Evolutionary conservation across 2,329 filamentous ascomycete species (phyloP).

Genomic region (Uncinocarpus reesii): DNA sequence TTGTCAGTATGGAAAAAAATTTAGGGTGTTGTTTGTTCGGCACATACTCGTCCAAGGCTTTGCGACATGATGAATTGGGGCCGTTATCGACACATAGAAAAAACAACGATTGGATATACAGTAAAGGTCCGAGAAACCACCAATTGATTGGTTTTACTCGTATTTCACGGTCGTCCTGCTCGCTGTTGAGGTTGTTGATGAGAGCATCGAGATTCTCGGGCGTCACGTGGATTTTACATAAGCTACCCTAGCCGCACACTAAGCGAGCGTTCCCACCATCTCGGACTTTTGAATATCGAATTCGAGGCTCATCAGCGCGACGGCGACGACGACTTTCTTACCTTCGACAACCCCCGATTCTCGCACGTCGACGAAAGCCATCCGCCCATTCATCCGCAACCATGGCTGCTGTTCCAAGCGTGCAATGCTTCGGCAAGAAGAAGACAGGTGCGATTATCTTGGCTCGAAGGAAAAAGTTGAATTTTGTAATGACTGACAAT

Average conservation of each 20-base stretch:
- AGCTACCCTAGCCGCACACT: conserved; percentile 26
- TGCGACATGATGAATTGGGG: conserved; percentile 32
- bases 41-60: conserved; percentile 36
- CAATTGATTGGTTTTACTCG: not conserved
- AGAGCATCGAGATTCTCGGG: not conserved
- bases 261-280: conserved; percentile 34
- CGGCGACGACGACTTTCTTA: conserved; percentile 28
- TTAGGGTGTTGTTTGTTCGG: not conserved
- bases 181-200: not conserved
- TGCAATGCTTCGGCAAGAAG: conserved; percentile 99
- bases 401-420: conserved; percentile 70
- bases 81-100: conserved; percentile 12
- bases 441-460: conserved; percentile 50
- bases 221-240: conserved; percentile 21
- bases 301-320: conserved; percentile 22
- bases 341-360: conserved; percentile 24
- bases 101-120: not conserved
- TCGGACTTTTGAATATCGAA: conserved; percentile 22
- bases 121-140: not conserved
- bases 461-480: conserved; percentile 5
- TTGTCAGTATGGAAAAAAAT: not conserved
- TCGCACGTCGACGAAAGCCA: conserved; percentile 31
- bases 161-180: not conserved
- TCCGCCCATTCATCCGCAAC: conserved; percentile 21
- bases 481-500: conserved; percentile 26